Conservation (phyloP, 805 yeast species). For the Lachancea fermentati region DNA sequence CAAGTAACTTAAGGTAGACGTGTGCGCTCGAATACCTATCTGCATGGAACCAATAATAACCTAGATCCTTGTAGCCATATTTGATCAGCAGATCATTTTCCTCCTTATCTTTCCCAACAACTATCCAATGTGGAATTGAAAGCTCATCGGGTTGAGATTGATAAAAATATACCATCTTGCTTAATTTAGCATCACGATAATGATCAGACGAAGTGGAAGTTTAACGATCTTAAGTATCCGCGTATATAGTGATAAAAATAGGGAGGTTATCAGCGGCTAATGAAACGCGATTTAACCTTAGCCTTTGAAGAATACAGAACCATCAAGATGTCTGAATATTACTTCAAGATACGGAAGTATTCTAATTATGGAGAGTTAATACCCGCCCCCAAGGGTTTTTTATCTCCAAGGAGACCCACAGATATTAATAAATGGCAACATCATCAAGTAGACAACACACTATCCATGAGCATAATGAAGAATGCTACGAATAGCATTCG, state of each 20-base stretch:
- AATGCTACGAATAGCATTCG: background rate
- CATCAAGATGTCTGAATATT: background rate
- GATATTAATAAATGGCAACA: slow-evolving; percentile 20
- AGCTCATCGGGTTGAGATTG: slow-evolving; percentile 20
- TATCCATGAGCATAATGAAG: slow-evolving; percentile 6
- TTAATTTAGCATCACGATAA: no score
- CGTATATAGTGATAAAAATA: background rate
- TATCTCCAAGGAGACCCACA: slow-evolving; percentile 10
- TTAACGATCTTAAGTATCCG: background rate
- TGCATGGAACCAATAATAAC: slow-evolving; percentile 69
- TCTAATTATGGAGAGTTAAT: slow-evolving; percentile 17
- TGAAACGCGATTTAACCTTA: background rate
- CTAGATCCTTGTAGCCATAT: slow-evolving; percentile 56
- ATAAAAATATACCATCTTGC: slow-evolving; percentile 31
- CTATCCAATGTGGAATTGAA: slow-evolving; percentile 16
- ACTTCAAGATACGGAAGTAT: slow-evolving; percentile 8
- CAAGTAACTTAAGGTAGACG: slow-evolving; percentile 54
- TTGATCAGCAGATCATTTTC: slow-evolving; percentile 62
- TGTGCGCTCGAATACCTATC: slow-evolving; percentile 76
- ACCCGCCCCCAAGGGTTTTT: slow-evolving; percentile 23
- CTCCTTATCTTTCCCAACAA: slow-evolving; percentile 67
- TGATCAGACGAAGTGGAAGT: background rate
- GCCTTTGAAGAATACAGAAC: no score
- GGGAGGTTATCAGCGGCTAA: background rate
- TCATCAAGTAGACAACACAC: slow-evolving; percentile 9